These are phyloP conservation scores for Spergularia azorica DNA, from an alignment of 179 eudicot genomes.

Conservation along the genomic window DNA sequence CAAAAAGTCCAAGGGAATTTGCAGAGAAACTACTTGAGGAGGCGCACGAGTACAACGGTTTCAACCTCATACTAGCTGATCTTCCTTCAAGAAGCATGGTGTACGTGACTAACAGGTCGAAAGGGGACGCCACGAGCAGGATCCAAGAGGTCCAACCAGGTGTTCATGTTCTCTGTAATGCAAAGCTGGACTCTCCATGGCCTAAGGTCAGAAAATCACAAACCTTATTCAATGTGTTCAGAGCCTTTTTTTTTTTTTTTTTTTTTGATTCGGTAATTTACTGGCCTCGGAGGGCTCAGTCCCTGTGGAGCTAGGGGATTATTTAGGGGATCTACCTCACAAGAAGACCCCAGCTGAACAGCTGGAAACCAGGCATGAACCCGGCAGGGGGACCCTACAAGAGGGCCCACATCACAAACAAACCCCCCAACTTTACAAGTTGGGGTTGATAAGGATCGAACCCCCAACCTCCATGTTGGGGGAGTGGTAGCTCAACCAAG, in stretches of 20 bases:
- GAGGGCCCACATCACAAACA: too few relatives aligned
- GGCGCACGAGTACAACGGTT: slow-evolving; percentile 62
- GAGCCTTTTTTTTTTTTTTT: not conserved
- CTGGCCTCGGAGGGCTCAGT: too few relatives aligned
- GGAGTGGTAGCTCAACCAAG: too few relatives aligned
- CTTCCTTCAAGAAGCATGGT: slow-evolving; percentile 58
- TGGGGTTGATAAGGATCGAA: too few relatives aligned
- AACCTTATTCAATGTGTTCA: not conserved
- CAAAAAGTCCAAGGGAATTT: slow-evolving; percentile 60
- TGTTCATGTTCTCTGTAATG: slow-evolving; percentile 76
- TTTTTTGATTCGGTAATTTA: too few relatives aligned
- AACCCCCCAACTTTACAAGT: too few relatives aligned
- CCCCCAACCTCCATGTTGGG: too few relatives aligned
- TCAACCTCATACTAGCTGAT: slow-evolving; percentile 74
- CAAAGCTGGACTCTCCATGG: slow-evolving; percentile 76
- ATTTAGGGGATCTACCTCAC: too few relatives aligned
- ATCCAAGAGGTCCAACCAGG: slow-evolving; percentile 63
- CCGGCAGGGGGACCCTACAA: too few relatives aligned
- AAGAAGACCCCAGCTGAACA: too few relatives aligned
- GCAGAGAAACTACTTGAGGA: slow-evolving; percentile 59
- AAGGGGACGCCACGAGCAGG: slow-evolving; percentile 43
- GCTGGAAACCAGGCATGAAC: too few relatives aligned
- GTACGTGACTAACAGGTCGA: slow-evolving; percentile 70
- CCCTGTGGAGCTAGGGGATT: too few relatives aligned
- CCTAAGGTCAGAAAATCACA: slow-evolving; percentile 50